phyloP scores from a whole-genome alignment of 352 stramenopile genomes.

The Phytophthora sp. region DNA sequence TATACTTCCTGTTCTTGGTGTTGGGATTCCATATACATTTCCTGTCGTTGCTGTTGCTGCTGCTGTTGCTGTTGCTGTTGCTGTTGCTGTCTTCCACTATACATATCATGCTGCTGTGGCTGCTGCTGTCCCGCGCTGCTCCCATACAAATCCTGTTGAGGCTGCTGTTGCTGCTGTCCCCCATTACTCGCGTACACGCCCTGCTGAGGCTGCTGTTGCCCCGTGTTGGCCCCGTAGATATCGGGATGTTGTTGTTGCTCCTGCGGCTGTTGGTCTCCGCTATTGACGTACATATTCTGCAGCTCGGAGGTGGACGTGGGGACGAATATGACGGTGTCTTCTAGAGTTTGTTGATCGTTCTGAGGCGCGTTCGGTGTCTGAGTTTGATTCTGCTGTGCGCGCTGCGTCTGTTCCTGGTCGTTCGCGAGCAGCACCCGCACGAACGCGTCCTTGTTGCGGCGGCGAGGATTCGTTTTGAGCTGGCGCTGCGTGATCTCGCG shows the following conservation, averaged over 20 bases:
- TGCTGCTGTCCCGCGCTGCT: constrained; percentile 1
- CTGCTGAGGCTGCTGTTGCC: constrained; percentile 6
- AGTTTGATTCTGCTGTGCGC: no score
- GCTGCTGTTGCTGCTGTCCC: constrained; percentile 13
- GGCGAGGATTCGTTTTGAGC: constrained; percentile 50
- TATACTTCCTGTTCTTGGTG: constrained; percentile 19
- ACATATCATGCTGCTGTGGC: constrained; percentile 3
- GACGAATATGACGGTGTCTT: constrained; percentile 29
- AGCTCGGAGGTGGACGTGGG: constrained; percentile 26
- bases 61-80: constrained; percentile 8
- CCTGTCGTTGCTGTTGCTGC: constrained; percentile 10
- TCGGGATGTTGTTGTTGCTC: constrained; percentile 24
- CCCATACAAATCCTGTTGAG: constrained; percentile 11
- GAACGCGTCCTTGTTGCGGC: constrained; percentile 56
- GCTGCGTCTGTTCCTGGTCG: constrained; percentile 26
- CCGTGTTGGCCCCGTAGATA: constrained; percentile 7
- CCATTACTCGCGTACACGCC: constrained; percentile 6
- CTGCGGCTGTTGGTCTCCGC: constrained; percentile 28
- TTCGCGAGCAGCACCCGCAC: constrained; percentile 42
- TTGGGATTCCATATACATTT: constrained; percentile 15
- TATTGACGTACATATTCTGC: constrained; percentile 29
- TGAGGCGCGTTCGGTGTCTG: constrained; percentile 4
- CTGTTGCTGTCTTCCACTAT: constrained; percentile 8
- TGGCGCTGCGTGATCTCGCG: constrained; percentile 59
- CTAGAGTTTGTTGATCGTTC: constrained; percentile 15